Evolutionary conservation across 805 yeast genomes (phyloP).

Genomic region (Candida dajiaensis): DNA sequence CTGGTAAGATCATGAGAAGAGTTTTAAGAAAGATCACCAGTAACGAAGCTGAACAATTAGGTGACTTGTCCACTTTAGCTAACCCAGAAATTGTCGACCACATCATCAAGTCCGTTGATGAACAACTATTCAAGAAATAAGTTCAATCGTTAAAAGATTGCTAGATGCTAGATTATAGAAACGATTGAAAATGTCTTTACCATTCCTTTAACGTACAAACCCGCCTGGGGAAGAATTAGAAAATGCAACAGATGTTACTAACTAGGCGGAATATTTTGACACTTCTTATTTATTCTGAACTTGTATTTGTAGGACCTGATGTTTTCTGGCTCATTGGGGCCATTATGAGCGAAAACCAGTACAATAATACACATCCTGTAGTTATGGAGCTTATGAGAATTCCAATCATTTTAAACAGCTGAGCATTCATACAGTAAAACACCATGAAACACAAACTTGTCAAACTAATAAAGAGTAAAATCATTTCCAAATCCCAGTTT

Average conservation of each 20-base stretch:
- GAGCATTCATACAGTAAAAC: background rate
- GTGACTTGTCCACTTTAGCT: constrained; percentile 85
- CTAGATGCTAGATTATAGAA: background rate
- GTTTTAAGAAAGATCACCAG: constrained; percentile 88
- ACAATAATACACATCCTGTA: background rate
- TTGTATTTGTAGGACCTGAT: background rate
- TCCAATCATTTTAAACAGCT: background rate
- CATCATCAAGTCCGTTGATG: constrained; percentile 57
- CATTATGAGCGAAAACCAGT: background rate
- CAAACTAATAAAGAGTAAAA: background rate
- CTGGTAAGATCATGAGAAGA: constrained; percentile 98
- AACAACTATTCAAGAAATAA: constrained; percentile 17
- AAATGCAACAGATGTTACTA: background rate
- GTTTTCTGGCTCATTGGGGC: background rate
- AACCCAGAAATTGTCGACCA: constrained; percentile 81
- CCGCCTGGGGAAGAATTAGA: background rate
- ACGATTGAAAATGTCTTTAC: background rate
- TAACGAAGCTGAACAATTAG: constrained; percentile 88
- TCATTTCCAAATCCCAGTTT: background rate
- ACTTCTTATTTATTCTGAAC: background rate
- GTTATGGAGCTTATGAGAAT: background rate
- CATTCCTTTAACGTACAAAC: background rate
- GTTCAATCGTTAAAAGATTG: background rate
- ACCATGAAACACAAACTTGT: background rate
- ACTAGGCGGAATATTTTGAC: background rate